Percentiles rank a stretch among this genome's conserved stretches.
These are phyloP conservation scores for Trichophyton equinum DNA, from an alignment of 2,329 filamentous ascomycete genomes.

Conservation along the genomic window DNA sequence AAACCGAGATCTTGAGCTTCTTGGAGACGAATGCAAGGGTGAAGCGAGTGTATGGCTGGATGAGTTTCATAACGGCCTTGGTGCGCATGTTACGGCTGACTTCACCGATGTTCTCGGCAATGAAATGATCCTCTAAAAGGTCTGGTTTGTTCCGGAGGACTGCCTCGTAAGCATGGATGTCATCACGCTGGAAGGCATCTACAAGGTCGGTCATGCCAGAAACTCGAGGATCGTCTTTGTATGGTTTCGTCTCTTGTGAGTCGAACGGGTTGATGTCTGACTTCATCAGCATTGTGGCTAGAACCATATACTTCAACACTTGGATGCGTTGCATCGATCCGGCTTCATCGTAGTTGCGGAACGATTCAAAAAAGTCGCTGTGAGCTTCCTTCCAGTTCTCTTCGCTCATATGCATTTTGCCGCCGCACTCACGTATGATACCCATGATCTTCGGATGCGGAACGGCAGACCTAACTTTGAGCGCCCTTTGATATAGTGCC, in stretches of 20 bases:
- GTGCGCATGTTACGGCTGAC: slow-evolving; percentile 97
- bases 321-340: slow-evolving; percentile 93
- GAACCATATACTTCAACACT: slow-evolving; percentile 89
- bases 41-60: slow-evolving; percentile 90
- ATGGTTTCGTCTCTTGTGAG: slow-evolving; percentile 96
- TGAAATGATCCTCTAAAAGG: slow-evolving; percentile 82
- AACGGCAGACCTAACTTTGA: slow-evolving; percentile 89
- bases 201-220: slow-evolving; percentile 95
- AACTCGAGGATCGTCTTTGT: slow-evolving; percentile 89
- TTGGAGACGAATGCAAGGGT: slow-evolving; percentile 75
- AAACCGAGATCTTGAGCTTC: slow-evolving; percentile 70
- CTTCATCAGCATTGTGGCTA: slow-evolving; percentile 97
- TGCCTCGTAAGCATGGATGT: slow-evolving; percentile 81
- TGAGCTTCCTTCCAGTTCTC: slow-evolving; percentile 98
- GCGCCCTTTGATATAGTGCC: slow-evolving; percentile 76
- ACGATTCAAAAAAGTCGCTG: slow-evolving; percentile 96
- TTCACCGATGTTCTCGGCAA: slow-evolving; percentile 97
- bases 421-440: slow-evolving; percentile 94
- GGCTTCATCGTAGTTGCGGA: slow-evolving; percentile 97
- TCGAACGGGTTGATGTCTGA: slow-evolving; percentile 98
- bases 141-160: slow-evolving; percentile 81
- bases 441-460: slow-evolving; percentile 99
- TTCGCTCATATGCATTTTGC: slow-evolving; percentile 99
- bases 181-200: slow-evolving; percentile 89
- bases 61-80: slow-evolving; percentile 84